Evolutionary conservation across 805 yeast genomes (phyloP).

Genomic region (Clavispora vitiphila): DNA sequence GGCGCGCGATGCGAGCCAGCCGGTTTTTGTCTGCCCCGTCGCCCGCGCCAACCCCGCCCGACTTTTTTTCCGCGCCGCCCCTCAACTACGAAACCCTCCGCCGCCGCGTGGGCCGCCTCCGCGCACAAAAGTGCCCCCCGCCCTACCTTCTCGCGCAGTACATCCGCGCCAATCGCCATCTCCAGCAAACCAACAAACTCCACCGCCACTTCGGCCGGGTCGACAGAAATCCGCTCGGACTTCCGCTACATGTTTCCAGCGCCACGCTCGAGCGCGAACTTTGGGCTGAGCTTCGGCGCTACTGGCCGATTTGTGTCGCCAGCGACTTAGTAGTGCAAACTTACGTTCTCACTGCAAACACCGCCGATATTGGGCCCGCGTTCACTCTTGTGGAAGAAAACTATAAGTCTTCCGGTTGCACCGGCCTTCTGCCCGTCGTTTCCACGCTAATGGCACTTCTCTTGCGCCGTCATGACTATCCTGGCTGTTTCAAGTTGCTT

Average conservation of each 20-base stretch:
- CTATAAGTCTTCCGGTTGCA: neutral
- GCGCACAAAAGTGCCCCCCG: conserved; percentile 3
- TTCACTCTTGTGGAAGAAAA: conserved; percentile 9
- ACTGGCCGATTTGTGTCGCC: conserved; percentile 9
- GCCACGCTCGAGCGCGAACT: conserved; percentile 11
- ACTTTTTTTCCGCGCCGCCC: conserved; percentile 7
- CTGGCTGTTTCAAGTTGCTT: conserved; percentile 11
- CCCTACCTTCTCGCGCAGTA: conserved; percentile 8
- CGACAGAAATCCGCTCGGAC: conserved; percentile 2
- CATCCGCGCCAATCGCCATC: conserved; percentile 12
- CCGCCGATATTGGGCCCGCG: conserved; percentile 4
- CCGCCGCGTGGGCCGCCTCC: conserved; percentile 6
- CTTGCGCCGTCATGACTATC: conserved; percentile 10
- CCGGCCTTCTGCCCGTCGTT: conserved; percentile 1
- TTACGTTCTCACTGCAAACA: conserved; percentile 5
- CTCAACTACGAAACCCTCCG: conserved; percentile 13
- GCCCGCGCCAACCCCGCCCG: neutral
- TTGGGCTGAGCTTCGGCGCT: conserved; percentile 9
- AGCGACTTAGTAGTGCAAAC: conserved; percentile 8
- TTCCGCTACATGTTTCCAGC: conserved; percentile 9
- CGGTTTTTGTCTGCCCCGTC: neutral
- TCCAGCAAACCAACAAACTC: conserved; percentile 7
- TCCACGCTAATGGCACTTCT: conserved; percentile 8
- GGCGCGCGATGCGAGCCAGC: no score
- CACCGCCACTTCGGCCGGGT: neutral